Evolutionary conservation across 1,139 yeast species (phyloP).

Genomic region (Diutina pseudorugosa): DNA sequence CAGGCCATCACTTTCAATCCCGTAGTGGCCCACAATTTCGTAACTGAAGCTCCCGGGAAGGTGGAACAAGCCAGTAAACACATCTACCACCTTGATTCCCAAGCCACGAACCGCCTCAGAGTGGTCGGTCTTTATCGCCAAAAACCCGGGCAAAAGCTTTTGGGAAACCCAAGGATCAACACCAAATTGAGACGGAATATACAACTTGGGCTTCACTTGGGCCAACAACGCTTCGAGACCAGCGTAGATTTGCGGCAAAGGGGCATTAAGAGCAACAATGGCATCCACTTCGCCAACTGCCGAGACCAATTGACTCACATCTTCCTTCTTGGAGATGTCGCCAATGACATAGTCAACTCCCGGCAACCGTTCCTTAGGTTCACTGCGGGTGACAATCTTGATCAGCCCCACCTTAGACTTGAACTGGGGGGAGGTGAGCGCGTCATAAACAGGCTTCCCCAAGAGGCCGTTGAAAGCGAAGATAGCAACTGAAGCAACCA

Average conservation of each 20-base stretch:
- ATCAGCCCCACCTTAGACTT: slow-evolving; percentile 36
- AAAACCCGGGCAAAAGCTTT: slow-evolving; percentile 20
- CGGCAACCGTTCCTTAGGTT: slow-evolving; percentile 15
- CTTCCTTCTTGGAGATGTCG: slow-evolving; percentile 16
- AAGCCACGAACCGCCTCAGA: slow-evolving; percentile 24
- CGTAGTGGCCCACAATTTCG: slow-evolving; percentile 23
- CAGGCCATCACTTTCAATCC: slow-evolving; percentile 19
- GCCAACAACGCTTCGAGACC: slow-evolving; percentile 22
- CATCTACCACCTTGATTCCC: slow-evolving; percentile 42
- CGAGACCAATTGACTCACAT: slow-evolving; percentile 11
- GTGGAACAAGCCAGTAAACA: slow-evolving; percentile 34
- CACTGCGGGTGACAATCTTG: slow-evolving; percentile 33
- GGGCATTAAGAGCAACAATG: slow-evolving; percentile 32
- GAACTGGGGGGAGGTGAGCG: slow-evolving; percentile 30
- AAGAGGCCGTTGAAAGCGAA: slow-evolving; percentile 42
- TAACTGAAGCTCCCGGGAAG: slow-evolving; percentile 25
- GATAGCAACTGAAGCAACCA: slow-evolving; percentile 25
- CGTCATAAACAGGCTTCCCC: slow-evolving; percentile 34
- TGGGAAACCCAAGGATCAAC: slow-evolving; percentile 17
- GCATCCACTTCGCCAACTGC: slow-evolving; percentile 39
- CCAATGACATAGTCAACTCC: slow-evolving; percentile 28
- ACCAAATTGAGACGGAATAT: slow-evolving; percentile 56
- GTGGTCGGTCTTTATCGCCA: slow-evolving; percentile 26
- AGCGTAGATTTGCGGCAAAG: slow-evolving; percentile 14
- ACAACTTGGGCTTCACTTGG: slow-evolving; percentile 36